Base-by-base conservation (phyloP, 2,329 filamentous ascomycete genomes). In the Dendryphion nanum region DNA sequence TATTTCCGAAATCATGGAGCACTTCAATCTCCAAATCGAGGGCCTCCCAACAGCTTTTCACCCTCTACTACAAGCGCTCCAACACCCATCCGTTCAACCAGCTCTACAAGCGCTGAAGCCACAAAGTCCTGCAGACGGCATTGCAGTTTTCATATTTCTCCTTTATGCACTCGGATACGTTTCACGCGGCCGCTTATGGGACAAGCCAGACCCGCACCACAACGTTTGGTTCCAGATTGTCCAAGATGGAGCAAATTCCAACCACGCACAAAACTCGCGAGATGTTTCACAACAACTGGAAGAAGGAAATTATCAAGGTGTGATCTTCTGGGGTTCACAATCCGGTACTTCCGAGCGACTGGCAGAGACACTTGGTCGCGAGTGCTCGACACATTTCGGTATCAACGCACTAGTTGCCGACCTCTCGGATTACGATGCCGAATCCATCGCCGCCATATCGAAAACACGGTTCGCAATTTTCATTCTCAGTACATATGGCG, bases 281-380 rank as follows among this genome's bases (percentile, higher is more conserved):
- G 68, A 77, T 43, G 69, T 78, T 41, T 68, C 69, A 0, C 59
- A 70, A 39, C 68, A 66, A 30, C 49, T 74, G 8, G 57, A 63
- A 19, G 65, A 73, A 40, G 58, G 63, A 1, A 15, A 50, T 33
- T 43, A 59, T 48, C 35, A 59, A 28, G 47, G 43, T 14, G 66
- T 73, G 16, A 61, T 74, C 23, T 71, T 75, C 56, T 75, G 68
- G 67, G 70, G 70, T n/a, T 73, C 71, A 2, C 71, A 74, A 42
- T 72, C 70, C 4, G 71, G 72, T 6, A 73, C 70, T 0, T 68
- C 70, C 0, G 70, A 74, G 43, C 59, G 61, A 7, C 64, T 73
- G 35, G 70, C 71, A 6, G 61, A 63, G 34, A 59, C 61, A 4
- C 51, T 74, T 1, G 62, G 61, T 4, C 59, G 64, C 32, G 71